These are phyloP conservation scores for Emmonsia crescens DNA, from an alignment of 2,329 filamentous ascomycete genomes.

Conservation along the genomic window DNA sequence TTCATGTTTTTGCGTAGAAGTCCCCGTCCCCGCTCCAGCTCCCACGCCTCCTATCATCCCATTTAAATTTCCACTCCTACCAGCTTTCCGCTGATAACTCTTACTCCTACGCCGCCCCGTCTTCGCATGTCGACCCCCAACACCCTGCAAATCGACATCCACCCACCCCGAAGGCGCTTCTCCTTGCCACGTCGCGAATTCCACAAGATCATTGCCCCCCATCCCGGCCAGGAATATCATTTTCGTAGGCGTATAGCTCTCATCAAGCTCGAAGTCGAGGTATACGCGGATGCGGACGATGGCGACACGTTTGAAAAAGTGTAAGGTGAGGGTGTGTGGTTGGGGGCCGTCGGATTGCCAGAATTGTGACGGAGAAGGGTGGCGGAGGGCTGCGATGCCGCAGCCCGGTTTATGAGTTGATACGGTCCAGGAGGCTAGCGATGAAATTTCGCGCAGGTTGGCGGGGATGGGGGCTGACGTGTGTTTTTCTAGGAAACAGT, in stretches of 20 bases:
- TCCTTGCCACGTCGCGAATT: constrained; percentile 72
- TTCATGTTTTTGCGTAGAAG: background rate
- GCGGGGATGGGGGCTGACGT: constrained; percentile 27
- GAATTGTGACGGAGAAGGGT: constrained; percentile 46
- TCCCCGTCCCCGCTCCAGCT: constrained; percentile 3
- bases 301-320: constrained; percentile 48
- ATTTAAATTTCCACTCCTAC: background rate
- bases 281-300: constrained; percentile 43
- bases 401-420: constrained; percentile 53
- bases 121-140: constrained; percentile 39
- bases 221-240: constrained; percentile 84
- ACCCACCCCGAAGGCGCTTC: constrained; percentile 81
- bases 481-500: constrained; percentile 20
- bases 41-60: constrained; percentile 1
- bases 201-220: constrained; percentile 79
- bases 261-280: constrained; percentile 84
- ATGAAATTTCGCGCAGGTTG: constrained; percentile 51
- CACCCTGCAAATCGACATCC: constrained; percentile 60
- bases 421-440: constrained; percentile 56
- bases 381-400: constrained; percentile 48
- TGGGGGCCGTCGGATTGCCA: constrained; percentile 59
- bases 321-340: constrained; percentile 52
- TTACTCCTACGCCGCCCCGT: constrained; percentile 20
- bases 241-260: constrained; percentile 92
- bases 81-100: constrained; percentile 9